phyloP scores from a whole-genome alignment of 257 asterid species.

The Gentiana dahurica region DNA sequence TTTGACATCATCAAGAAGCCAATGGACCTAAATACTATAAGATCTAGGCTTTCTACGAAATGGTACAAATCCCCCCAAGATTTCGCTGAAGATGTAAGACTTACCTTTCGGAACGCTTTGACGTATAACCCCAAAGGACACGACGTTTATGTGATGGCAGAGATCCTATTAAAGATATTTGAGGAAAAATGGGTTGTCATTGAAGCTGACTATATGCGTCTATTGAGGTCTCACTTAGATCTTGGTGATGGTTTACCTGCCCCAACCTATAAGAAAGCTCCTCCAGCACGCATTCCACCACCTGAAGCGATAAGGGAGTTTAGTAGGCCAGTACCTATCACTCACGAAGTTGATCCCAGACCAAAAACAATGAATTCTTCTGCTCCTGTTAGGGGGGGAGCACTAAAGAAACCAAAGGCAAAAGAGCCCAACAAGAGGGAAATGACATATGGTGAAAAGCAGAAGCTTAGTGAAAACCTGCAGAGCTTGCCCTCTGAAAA shows the following conservation, averaged over 20 bases:
- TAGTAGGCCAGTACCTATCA: conserved; percentile 30
- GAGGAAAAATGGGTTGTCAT: conserved; percentile 59
- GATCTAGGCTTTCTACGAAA: conserved; percentile 41
- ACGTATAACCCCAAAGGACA: conserved; percentile 75
- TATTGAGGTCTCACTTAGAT: conserved; percentile 29
- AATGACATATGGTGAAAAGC: conserved; percentile 92
- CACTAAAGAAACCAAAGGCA: conserved; percentile 82
- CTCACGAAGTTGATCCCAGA: conserved; percentile 26
- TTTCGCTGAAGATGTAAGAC: conserved; percentile 81
- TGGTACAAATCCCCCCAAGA: conserved; percentile 66
- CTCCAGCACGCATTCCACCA: conserved; percentile 26
- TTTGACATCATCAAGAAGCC: conserved; percentile 58
- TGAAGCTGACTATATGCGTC: conserved; percentile 47
- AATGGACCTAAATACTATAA: conserved; percentile 81
- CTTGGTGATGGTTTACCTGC: conserved; percentile 33
- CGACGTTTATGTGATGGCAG: conserved; percentile 83
- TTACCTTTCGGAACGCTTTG: conserved; percentile 72
- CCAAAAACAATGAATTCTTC: conserved; percentile 23
- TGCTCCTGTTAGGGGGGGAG: conserved; percentile 35
- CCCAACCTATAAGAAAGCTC: conserved; percentile 46
- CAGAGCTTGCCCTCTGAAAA: conserved; percentile 82
- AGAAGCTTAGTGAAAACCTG: conserved; percentile 59
- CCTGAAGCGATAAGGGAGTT: conserved; percentile 24
- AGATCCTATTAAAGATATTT: conserved; percentile 46
- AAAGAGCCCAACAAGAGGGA: conserved; percentile 83